Conservation (phyloP, 2,329 filamentous ascomycete genomes). For the Stromatinia cepivora region DNA sequence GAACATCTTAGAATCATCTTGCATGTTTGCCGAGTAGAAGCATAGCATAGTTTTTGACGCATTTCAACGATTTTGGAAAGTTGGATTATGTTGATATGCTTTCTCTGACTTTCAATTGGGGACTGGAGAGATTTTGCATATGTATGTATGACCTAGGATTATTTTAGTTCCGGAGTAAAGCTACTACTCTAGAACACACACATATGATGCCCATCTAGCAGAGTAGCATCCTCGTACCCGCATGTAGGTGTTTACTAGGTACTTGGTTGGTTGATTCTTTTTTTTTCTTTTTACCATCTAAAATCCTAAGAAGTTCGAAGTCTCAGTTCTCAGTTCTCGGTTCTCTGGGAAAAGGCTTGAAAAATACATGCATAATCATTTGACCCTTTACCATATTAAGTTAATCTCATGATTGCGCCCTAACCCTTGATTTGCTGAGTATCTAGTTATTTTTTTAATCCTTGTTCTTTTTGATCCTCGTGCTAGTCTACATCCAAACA, state of each 20-base stretch:
- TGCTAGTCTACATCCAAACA: not conserved
- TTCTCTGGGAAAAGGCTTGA: slow-evolving; percentile 6
- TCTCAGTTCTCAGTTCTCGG: too few relatives aligned
- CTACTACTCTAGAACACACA: not conserved
- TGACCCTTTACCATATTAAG: slow-evolving; percentile 16
- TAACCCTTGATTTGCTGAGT: not conserved
- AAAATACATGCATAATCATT: not conserved
- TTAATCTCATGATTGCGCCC: not conserved
- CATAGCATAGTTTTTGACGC: not conserved
- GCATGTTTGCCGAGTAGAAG: slow-evolving; percentile 11
- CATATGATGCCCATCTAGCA: not conserved
- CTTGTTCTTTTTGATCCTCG: not conserved
- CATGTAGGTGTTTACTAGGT: not conserved
- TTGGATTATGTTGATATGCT: not conserved
- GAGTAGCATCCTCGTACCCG: not conserved
- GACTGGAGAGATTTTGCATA: too few relatives aligned
- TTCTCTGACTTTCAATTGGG: not conserved
- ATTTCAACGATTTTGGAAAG: not conserved
- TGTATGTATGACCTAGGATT: not conserved
- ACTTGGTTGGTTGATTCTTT: not conserved
- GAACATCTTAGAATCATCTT: slow-evolving; percentile 20
- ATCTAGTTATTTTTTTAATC: not conserved
- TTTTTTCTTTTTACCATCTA: not conserved
- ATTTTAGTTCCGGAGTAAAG: slow-evolving; percentile 3
- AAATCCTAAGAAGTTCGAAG: too few relatives aligned